Evolutionary conservation across 2,329 filamentous ascomycete species (phyloP), one percentile per base, ranked within the genome.

Genomic region (Didymella pomorum): DNA sequence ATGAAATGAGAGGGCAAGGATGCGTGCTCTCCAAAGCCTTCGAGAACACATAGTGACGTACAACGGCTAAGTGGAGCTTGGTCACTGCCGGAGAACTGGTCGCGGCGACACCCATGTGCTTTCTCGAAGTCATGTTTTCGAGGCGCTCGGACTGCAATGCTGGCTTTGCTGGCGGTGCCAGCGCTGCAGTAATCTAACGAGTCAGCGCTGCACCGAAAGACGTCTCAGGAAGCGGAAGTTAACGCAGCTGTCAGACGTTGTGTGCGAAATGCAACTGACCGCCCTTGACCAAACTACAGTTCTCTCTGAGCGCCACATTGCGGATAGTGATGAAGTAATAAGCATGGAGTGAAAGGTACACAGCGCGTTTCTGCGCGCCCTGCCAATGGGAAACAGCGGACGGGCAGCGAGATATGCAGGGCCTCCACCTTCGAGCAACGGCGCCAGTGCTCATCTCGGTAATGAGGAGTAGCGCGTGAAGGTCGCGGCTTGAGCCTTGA

Each of bases 111-210:
- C 37, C 41, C 41, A 54, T 53, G 56, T 58, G 55, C 55, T 53
- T 53, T 29, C 48, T 58, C 39, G 29, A 48, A 52, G 55, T 58
- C 44, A 45, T 43, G 39, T 49, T 45, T 25, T 37, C 31, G 16
- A 25, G 41, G 50, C 45, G 56, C 56, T 53, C 39, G 49, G 56
- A 50, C 45, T 53, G 56, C 56, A 58, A 41, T 12, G 45, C 39
- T 53, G 56, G 56, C 56, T 21, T 8, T 20, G 33, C 33, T 2
- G 10, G 35, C 35, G 10, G 35, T 39, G 35, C 35, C n/a, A 39
- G 35, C 35, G 16, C 9, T 58, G 49, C 56, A 53, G 50, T 51
- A 58, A 58, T 58, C 56, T 58, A 54, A 58, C 56, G 56, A 58
- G 56, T 58, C 56, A 58, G 56, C 31, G 9, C 41, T 39, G 50